Percentiles rank a stretch among this genome's conserved stretches.
These are phyloP conservation scores for Xylaria bambusicola DNA, from an alignment of 495 filamentous ascomycete genomes.

Conservation along the genomic window DNA sequence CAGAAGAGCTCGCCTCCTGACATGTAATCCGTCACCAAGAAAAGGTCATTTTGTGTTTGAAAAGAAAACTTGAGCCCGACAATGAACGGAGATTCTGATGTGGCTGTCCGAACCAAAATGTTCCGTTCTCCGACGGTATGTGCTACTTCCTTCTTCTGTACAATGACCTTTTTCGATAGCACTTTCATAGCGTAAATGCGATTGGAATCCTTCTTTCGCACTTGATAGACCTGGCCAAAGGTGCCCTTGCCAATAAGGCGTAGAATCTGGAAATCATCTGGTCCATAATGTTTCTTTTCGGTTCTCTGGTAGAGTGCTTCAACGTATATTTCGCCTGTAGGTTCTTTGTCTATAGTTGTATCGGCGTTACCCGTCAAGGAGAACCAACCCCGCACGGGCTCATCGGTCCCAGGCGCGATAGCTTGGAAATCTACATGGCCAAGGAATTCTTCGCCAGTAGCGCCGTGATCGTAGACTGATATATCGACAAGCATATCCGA, in stretches of 20 bases:
- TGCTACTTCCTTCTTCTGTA: conserved; percentile 98
- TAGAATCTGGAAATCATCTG: conserved; percentile 94
- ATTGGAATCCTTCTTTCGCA: conserved; percentile 95
- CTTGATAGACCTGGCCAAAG: conserved; percentile 99
- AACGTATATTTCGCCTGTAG: conserved; percentile 90
- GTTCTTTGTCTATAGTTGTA: conserved; percentile 52
- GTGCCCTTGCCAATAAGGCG: conserved; percentile 98
- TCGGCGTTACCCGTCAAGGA: conserved; percentile 66
- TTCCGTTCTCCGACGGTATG: conserved; percentile 97
- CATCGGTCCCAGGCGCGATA: conserved; percentile 63
- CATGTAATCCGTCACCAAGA: conserved; percentile 99
- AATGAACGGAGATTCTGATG: conserved; percentile 94
- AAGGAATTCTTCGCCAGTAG: conserved; percentile 83
- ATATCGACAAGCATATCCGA: conserved; percentile 90
- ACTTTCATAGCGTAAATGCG: conserved; percentile 99
- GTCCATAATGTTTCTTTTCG: conserved; percentile 91
- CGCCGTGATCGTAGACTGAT: conserved; percentile 83
- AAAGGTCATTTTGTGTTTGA: conserved; percentile 94
- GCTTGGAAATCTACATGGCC: conserved; percentile 83
- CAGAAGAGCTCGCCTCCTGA: conserved; percentile 98
- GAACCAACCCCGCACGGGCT: conserved; percentile 82
- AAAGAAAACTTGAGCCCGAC: conserved; percentile 99
- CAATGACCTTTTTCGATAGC: conserved; percentile 97
- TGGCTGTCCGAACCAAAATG: conserved; percentile 94
- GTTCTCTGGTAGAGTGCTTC: conserved; percentile 83